Evolutionary conservation across 2,329 filamentous ascomycete genomes (phyloP), one percentile per base, ranked within the genome.

Genomic region (Ophiognomonia clavigignenti-juglandacearum): DNA sequence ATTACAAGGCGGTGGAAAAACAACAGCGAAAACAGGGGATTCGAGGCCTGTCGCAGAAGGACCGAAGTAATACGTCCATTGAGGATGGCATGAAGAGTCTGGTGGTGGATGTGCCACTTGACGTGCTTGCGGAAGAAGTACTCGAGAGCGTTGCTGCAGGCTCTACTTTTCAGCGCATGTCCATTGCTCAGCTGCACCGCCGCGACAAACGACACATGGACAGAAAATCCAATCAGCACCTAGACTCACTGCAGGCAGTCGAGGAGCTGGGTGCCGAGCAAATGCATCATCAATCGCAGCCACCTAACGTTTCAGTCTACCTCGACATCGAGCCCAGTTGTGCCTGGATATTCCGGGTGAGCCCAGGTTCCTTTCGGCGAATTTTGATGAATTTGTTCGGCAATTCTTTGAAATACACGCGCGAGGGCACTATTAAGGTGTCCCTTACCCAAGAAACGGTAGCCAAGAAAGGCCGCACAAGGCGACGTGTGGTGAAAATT

Each of bases 331-430:
- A 70, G 3, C 64, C 52, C 56, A 66, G 13, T 56, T 66, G 32
- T 55, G 64, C 45, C 32, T 80, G 77, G 74, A 59, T 64, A 4
- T 78, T 78, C 54, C 64, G 66, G n/a, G 70, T 73, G 0, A 73
- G 80, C 40, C 69, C 76, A 0, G 77, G 77, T 11, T 61, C 62
- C 1, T 48, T 64, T 14, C 56, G 64, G 24, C 68, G 75, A 11
- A 71, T 82, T 37, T 62, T 81, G 19, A 75, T 76, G 71, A 77
- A 77, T 39, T 52, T 78, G 6, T 68, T 75, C 32, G 72, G 74
- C 13, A 78, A 77, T 53, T 67, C 74, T 0, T 64, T 78, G 55
- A 78, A 78, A 52, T 77, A 74, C 50, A 77, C 72, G 1, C 64
- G 66, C 6, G 23, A 39, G 1, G 55, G 55, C 8, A 44, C 40